Evolutionary conservation across 192 early-diverging fungal species (phyloP).

Genomic region (Chytriomyces sp.): DNA sequence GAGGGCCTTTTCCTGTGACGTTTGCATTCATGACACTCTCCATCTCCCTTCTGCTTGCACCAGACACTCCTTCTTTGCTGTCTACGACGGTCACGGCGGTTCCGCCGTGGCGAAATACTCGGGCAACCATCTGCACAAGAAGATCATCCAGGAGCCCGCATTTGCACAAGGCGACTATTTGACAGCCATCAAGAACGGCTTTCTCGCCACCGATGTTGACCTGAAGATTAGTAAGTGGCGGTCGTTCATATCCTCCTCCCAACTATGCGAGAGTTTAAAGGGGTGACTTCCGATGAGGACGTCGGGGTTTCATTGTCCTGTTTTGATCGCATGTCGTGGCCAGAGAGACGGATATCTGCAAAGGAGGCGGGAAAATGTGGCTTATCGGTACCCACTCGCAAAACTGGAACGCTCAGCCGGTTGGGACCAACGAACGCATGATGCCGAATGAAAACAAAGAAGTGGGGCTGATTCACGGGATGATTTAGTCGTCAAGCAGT

Average conservation of each 20-base stretch:
- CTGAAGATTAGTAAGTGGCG: slow-evolving; percentile 67
- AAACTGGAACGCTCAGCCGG: too few species aligned
- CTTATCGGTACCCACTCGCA: too few species aligned
- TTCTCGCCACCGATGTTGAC: slow-evolving; percentile 77
- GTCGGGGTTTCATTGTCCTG: background rate
- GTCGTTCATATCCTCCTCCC: background rate
- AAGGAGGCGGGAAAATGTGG: too few species aligned
- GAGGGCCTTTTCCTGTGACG: too few species aligned
- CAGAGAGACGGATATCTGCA: too few species aligned
- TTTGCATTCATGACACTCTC: too few species aligned
- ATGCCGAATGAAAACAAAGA: too few species aligned
- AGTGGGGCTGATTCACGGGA: too few species aligned
- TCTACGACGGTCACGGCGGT: slow-evolving; percentile 97
- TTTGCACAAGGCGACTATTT: slow-evolving; percentile 75
- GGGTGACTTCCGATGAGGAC: background rate
- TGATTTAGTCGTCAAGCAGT: too few species aligned
- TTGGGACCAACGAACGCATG: too few species aligned
- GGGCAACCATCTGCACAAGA: slow-evolving; percentile 76
- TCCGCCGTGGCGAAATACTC: slow-evolving; percentile 81
- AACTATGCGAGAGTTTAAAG: background rate
- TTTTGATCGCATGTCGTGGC: background rate
- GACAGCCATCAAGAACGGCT: slow-evolving; percentile 83
- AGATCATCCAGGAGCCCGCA: slow-evolving; percentile 64
- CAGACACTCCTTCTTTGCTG: slow-evolving; percentile 84
- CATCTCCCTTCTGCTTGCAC: too few species aligned